Conservation (phyloP, 208 protist species). For the Leishmania aethiopica region DNA sequence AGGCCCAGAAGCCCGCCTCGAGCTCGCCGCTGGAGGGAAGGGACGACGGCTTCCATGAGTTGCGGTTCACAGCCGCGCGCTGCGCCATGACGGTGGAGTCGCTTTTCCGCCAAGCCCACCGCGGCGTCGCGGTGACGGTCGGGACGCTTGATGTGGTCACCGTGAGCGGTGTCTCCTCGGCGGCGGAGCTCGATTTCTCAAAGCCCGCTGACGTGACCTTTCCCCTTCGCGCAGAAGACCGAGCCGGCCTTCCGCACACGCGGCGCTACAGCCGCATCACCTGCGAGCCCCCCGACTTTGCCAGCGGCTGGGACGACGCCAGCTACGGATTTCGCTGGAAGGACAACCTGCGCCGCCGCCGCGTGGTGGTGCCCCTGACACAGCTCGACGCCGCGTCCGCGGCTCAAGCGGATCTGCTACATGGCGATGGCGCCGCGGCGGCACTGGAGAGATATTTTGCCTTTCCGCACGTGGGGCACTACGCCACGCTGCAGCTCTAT, state of each 20-base stretch:
- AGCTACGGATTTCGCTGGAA: constrained; percentile 44
- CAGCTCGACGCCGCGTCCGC: background rate
- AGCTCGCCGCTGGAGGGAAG: background rate
- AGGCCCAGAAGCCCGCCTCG: background rate
- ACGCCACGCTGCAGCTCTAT: constrained; percentile 48
- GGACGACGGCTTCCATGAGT: constrained; percentile 20
- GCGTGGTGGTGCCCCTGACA: constrained; percentile 41
- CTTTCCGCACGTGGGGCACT: constrained; percentile 23
- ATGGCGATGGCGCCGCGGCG: background rate
- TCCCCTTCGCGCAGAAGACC: constrained; percentile 21
- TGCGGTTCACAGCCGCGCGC: constrained; percentile 14
- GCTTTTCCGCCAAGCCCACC: constrained; percentile 36
- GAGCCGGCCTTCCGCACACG: background rate
- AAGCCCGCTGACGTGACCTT: constrained; percentile 4
- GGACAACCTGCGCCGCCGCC: constrained; percentile 61
- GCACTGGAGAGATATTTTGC: background rate
- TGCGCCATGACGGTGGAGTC: constrained; percentile 40
- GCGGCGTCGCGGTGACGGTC: constrained; percentile 27
- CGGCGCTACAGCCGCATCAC: constrained; percentile 30
- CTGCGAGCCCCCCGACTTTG: constrained; percentile 38
- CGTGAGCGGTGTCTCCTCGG: constrained; percentile 1
- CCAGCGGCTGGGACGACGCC: constrained; percentile 28
- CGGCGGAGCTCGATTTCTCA: background rate
- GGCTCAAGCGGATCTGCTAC: background rate
- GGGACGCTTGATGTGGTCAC: constrained; percentile 31